Base-by-base conservation (phyloP, 495 filamentous ascomycete species). In the Mycothermus thermophilus region DNA sequence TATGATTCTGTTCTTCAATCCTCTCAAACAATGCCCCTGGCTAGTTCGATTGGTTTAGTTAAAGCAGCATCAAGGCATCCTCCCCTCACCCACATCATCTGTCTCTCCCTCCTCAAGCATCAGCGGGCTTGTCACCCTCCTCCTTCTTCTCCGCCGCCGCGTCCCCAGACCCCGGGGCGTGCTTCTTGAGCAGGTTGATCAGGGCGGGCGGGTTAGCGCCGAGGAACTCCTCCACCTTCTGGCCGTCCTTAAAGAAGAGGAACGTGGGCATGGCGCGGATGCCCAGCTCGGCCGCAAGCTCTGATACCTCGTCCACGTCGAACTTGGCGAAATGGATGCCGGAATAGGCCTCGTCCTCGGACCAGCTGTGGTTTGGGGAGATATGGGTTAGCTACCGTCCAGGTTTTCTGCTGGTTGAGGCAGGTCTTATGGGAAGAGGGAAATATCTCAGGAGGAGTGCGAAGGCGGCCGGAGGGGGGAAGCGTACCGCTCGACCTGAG, bases 181-280 rank as follows among this genome's bases (percentile, higher is more conserved):
- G 23, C 47, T 50, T 47, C 12, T 38, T 30, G 6, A 53, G 34
- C 24, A 50, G 31, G 18, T 21, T 34, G 0, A 33, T 15, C 8
- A 56, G 30, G 3, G 32, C 42, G 2, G 59, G 56, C 2, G 76
- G 75, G 59, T 84, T 90, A 35, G 90, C 90, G 37, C 90, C 90
- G 19, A 90, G 69, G 34, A 95, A 64, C 50, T 83, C 80, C 17
- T 56, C 65, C 16, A 67, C 51, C 40, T 73, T 65, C 13, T 53
- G 38, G 35, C 82, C 86, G 40, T 77, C 54, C 69, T 82, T 85
- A 72, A 86, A 94, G 46, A 92, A 57, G 14, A 76, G 38, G 65
- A 97, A 94, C 9, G 88, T 94, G 36, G 90, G 90, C 90, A 97
- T 96, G 50, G 90, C 86, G 47, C 82, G 79, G 62, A 97, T 72